Percentiles rank a stretch among this genome's conserved stretches.
phyloP scores from a whole-genome alignment of 2,329 filamentous ascomycete species.

The Xylaria sp. region DNA sequence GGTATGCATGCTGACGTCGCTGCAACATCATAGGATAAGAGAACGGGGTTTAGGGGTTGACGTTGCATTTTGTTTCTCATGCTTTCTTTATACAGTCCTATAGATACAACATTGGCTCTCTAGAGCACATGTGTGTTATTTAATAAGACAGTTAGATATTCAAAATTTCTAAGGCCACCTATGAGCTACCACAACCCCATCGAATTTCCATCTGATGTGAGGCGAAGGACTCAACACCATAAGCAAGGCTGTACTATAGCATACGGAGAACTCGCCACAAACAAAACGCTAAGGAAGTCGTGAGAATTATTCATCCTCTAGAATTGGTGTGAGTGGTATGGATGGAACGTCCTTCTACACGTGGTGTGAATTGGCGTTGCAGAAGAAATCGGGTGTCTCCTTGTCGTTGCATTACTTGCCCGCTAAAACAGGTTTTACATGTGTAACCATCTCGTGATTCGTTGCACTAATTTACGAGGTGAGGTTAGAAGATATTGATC shows the following conservation, averaged over 20 bases:
- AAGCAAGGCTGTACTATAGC: conserved; percentile 7
- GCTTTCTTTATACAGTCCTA: too few species aligned
- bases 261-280: conserved; percentile 10
- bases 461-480: neutral
- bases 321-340: neutral
- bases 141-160: neutral
- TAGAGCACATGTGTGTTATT: neutral
- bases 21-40: conserved; percentile 39
- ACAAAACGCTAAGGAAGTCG: neutral
- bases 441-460: neutral
- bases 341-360: neutral
- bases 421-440: conserved; percentile 17
- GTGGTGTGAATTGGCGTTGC: neutral
- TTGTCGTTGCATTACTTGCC: neutral
- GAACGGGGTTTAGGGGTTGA: neutral
- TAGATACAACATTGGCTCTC: neutral
- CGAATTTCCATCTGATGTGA: conserved; percentile 6
- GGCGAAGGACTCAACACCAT: neutral
- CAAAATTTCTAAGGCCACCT: conserved; percentile 8
- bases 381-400: neutral
- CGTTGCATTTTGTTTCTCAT: neutral
- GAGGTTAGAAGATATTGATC: neutral
- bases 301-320: neutral
- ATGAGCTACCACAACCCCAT: neutral
- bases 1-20: conserved; percentile 48